These are phyloP conservation scores for Mycena chlorophos DNA, from an alignment of 768 basidiomycete genomes.

Conservation along the genomic window DNA sequence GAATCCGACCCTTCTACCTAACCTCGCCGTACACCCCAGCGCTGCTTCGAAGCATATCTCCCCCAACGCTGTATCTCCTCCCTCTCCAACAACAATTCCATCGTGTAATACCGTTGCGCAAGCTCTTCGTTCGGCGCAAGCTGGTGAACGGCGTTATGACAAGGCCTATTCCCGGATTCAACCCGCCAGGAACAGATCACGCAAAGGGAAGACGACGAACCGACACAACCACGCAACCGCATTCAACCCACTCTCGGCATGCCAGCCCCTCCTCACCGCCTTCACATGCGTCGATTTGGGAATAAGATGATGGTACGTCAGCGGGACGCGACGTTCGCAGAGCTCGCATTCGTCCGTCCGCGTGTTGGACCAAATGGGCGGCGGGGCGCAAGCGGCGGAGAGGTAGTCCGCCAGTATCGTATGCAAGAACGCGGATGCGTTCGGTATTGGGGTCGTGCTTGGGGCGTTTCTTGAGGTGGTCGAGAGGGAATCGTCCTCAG, in stretches of 20 bases:
- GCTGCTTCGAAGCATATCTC: constrained; percentile 51
- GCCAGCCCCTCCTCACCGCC: constrained; percentile 59
- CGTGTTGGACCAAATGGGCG: constrained; percentile 54
- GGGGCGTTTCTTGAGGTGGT: too few species aligned
- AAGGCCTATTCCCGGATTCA: constrained; percentile 39
- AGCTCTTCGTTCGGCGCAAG: constrained; percentile 53
- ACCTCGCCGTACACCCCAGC: constrained; percentile 27
- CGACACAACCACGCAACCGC: constrained; percentile 64
- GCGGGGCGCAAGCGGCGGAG: constrained; percentile 47
- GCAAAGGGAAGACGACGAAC: constrained; percentile 28
- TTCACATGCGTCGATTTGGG: constrained; percentile 55
- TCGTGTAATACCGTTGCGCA: constrained; percentile 49
- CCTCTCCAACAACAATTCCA: constrained; percentile 48
- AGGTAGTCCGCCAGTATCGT: constrained; percentile 44
- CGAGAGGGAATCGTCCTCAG: constrained; percentile 45
- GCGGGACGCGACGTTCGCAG: constrained; percentile 53
- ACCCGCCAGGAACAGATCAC: not conserved
- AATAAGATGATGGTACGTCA: constrained; percentile 65
- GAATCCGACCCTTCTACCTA: too few species aligned
- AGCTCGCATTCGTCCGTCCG: constrained; percentile 58
- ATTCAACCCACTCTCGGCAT: constrained; percentile 50
- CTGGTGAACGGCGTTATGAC: constrained; percentile 52
- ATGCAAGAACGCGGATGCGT: constrained; percentile 40
- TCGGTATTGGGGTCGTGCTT: too few species aligned
- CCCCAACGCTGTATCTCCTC: constrained; percentile 61